phyloP scores from a whole-genome alignment of 257 asterid species.

The Solanum piurae region DNA sequence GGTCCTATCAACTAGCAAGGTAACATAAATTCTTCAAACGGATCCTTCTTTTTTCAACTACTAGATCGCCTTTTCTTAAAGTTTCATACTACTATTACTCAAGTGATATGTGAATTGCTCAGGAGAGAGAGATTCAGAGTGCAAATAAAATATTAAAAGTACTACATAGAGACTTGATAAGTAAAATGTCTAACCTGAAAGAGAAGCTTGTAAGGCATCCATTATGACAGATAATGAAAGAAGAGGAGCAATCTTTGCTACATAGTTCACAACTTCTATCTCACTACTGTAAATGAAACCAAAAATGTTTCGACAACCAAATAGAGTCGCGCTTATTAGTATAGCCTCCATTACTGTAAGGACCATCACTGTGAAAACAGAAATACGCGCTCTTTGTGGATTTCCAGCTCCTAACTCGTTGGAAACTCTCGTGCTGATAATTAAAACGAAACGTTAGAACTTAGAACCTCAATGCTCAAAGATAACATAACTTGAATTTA shows the following conservation, averaged over 20 bases:
- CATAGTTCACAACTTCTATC: slow-evolving; percentile 61
- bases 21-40: neutral
- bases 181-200: slow-evolving; percentile 35
- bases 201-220: slow-evolving; percentile 53
- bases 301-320: slow-evolving; percentile 45
- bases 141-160: neutral
- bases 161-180: neutral
- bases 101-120: neutral
- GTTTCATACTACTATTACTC: neutral
- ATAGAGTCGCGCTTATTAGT: slow-evolving; percentile 27
- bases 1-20: neutral
- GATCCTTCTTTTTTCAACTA: neutral
- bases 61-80: neutral
- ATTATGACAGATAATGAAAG: slow-evolving; percentile 40
- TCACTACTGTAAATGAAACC: slow-evolving; percentile 68
- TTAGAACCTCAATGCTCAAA: neutral
- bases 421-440: slow-evolving; percentile 67
- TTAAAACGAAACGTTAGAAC: neutral
- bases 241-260: slow-evolving; percentile 53
- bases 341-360: slow-evolving; percentile 32
- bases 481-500: neutral
- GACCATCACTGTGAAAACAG: slow-evolving; percentile 45
- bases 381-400: slow-evolving; percentile 40
- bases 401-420: slow-evolving; percentile 18
- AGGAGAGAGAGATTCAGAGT: neutral